Evolutionary conservation across 2,329 filamentous ascomycete genomes (phyloP).

Genomic region (Nemania sp.): DNA sequence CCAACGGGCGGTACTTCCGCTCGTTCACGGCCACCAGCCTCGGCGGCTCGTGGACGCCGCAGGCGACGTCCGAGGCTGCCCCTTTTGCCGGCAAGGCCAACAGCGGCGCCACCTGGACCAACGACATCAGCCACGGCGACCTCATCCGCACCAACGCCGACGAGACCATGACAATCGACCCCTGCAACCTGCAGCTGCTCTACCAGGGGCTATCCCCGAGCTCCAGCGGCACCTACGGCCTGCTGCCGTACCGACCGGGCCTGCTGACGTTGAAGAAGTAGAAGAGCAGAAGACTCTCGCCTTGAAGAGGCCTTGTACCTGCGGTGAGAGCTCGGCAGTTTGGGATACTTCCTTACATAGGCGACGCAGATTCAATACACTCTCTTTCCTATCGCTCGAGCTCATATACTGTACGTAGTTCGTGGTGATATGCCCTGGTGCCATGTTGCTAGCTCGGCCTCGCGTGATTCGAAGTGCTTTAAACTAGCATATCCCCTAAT

Average conservation of each 20-base stretch:
- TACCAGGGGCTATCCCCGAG: slow-evolving; percentile 62
- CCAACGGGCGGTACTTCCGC: slow-evolving; percentile 65
- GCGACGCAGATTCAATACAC: no score
- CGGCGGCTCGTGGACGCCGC: slow-evolving; percentile 60
- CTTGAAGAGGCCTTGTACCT: no score
- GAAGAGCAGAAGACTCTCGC: neutral
- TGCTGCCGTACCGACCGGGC: slow-evolving; percentile 59
- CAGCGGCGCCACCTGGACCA: slow-evolving; percentile 67
- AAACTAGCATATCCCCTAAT: no score
- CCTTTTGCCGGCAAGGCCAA: slow-evolving; percentile 72
- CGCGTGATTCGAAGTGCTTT: no score
- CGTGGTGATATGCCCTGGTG: no score
- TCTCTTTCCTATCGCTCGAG: no score
- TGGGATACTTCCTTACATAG: no score
- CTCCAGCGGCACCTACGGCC: slow-evolving; percentile 52
- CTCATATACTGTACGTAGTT: no score
- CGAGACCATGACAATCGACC: slow-evolving; percentile 65
- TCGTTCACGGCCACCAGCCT: slow-evolving; percentile 66
- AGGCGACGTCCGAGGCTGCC: slow-evolving; percentile 58
- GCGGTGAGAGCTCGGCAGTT: no score
- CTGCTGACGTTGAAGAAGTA: slow-evolving; percentile 49
- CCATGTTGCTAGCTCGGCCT: no score
- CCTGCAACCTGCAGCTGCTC: slow-evolving; percentile 67
- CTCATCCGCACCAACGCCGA: slow-evolving; percentile 60
- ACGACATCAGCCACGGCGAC: slow-evolving; percentile 70